phyloP scores from a whole-genome alignment of 2,329 filamentous ascomycete genomes.

The Colletotrichum trifolii region DNA sequence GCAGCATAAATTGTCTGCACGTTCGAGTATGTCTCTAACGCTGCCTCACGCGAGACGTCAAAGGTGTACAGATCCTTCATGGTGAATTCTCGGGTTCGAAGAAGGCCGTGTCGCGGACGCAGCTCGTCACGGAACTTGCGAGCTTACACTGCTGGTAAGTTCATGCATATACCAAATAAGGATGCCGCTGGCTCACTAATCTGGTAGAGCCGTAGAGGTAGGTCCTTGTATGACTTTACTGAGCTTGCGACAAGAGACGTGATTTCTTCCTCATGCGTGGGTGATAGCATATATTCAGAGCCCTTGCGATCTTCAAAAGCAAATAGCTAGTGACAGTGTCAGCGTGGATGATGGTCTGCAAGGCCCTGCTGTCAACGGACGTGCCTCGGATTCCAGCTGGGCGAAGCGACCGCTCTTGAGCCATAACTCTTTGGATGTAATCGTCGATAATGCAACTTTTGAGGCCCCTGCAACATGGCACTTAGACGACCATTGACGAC shows the following conservation, averaged over 20 bases:
- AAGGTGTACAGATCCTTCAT: conserved; percentile 99
- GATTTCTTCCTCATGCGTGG: conserved; percentile 97
- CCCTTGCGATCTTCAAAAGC: conserved; percentile 83
- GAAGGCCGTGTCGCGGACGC: conserved; percentile 85
- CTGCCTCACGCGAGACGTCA: conserved; percentile 74
- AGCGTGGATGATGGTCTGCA: conserved; percentile 20
- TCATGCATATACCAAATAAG: not conserved
- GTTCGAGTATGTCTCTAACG: conserved; percentile 81
- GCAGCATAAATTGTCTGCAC: conserved; percentile 79
- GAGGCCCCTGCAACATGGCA: conserved; percentile 70
- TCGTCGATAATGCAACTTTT: conserved; percentile 82
- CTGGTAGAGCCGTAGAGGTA: conserved; percentile 91
- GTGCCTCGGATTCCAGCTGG: conserved; percentile 77
- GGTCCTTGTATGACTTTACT: conserved; percentile 83
- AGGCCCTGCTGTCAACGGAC: conserved; percentile 17
- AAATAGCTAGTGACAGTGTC: conserved; percentile 70
- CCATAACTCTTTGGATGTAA: conserved; percentile 90
- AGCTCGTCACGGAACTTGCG: conserved; percentile 96
- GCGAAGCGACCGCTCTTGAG: conserved; percentile 83
- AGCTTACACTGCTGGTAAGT: conserved; percentile 57
- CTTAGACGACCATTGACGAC: not conserved
- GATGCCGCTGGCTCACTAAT: conserved; percentile 67
- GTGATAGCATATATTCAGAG: conserved; percentile 79
- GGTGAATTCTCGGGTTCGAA: conserved; percentile 89
- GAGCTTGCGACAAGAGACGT: conserved; percentile 80